Base-by-base conservation (phyloP, 163 green algal species). In the Chlamydomonas reinhardtii region DNA sequence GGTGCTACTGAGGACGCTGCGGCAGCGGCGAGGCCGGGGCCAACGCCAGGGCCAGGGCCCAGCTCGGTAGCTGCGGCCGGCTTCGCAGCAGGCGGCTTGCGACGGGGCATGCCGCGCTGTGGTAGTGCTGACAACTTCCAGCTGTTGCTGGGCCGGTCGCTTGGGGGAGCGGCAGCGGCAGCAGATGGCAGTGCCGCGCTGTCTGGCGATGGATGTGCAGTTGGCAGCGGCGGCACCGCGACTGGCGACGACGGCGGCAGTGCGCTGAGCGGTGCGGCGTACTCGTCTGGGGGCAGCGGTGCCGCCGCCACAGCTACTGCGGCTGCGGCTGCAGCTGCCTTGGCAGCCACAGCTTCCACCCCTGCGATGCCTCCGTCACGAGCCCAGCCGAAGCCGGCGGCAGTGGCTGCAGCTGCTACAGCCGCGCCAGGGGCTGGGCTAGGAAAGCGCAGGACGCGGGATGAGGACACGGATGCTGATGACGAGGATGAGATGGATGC, bases 111-210 rank as follows among this genome's bases (percentile, higher is more conserved):
- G 80, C 69, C 70, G 0, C 80, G 80, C 5, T 86, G 80, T 34
- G 80, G 70, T 27, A 86, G 80, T 37, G 80, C 80, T 0, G 80
- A 86, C 29, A 86, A 86, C 71, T 86, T 86, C 56, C 61, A 66
- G 35, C 37, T 85, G 2, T 66, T 86, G 64, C 72, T 72, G 12
- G 8, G 29, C 24, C 25, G 48, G 11, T 56, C 48, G 14, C 1
- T 56, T 19, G 48, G 61, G 52, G 34, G 15, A 39, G 61, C 76
- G 4, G 74, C 74, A 54, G 74, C 48, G 22, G 20, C 61, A n/a
- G 64, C 61, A n/a, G 64, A 29, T 20, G 29, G 64, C 64, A 35
- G 64, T 4, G 64, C 48, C 19, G 64, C 64, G 0, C 22, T 29
- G 64, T 29, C 64, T 17, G 64, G 25, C 2, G 61, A 56, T 17